Conservation (phyloP, 495 filamentous ascomycete genomes). For the Neurospora discreta region DNA sequence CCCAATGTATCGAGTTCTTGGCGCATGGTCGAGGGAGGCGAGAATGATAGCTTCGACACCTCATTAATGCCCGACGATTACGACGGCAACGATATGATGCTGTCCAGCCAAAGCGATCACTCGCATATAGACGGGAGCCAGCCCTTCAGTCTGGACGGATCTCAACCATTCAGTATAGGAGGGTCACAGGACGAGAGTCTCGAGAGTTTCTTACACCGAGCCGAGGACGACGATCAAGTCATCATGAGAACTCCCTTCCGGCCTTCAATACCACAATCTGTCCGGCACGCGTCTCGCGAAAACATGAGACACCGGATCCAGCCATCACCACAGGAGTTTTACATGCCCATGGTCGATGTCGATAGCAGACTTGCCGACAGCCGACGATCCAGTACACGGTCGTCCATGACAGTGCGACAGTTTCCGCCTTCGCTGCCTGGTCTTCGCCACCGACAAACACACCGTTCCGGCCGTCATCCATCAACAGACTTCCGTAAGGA, state of each 20-base stretch:
- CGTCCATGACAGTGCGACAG: conserved; percentile 11
- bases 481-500: neutral
- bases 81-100: conserved; percentile 25
- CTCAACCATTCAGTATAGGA: conserved; percentile 21
- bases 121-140: conserved; percentile 28
- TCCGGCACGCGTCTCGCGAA: conserved; percentile 22
- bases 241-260: conserved; percentile 33
- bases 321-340: conserved; percentile 19
- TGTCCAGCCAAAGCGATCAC: conserved; percentile 25
- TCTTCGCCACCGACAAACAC: conserved; percentile 16
- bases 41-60: conserved; percentile 41
- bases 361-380: conserved; percentile 10
- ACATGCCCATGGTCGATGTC: conserved; percentile 30
- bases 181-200: conserved; percentile 38
- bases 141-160: conserved; percentile 19
- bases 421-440: conserved; percentile 9
- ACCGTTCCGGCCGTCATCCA: neutral
- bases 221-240: conserved; percentile 33
- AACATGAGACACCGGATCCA: conserved; percentile 24
- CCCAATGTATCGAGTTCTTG: conserved; percentile 32
- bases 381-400: conserved; percentile 14
- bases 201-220: conserved; percentile 29
- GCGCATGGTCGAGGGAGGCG: conserved; percentile 39
- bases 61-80: conserved; percentile 29
- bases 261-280: conserved; percentile 28